Evolutionary conservation across 257 asterid genomes (phyloP), one percentile per base, ranked within the genome.

Genomic region (Rhazya stricta): DNA sequence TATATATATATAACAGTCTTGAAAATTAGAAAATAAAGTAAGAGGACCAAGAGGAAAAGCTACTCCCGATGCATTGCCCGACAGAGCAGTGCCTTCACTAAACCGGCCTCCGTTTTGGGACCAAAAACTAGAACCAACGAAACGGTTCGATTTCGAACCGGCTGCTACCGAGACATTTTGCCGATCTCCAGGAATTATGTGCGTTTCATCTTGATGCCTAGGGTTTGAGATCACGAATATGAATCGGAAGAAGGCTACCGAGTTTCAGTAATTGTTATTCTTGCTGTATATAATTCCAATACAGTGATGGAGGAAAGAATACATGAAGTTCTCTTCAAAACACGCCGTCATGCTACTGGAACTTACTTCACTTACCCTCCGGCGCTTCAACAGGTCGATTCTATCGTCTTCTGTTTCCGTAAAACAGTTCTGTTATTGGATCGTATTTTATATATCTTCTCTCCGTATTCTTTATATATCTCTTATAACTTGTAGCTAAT

Each of bases 321-420:
- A 3, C 73, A 79, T 45, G 89, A 87, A 81, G 79, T 86, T 41
- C 84, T 90, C 19, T 88, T 88, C 74, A 96, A 89, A 86, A 83
- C 93, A 76, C 89, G 91, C 56, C 91, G 83, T 60, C 98, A 91
- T 83, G 94, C 96, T 80, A 89, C 97, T 57, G 81, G 88, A 61
- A 94, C 92, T 76, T 88, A 80, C 83, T 63, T 97, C 76, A 88
- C 89, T 86, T 90, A 91, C 76, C 98, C 97, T 71, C 97, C 96
- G 72, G 79, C 80, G 74, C 69, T 60, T 73, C 91, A 79, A 54
- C 90, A 85, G 91, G 96, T 89, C 41, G 62, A n/a, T 27, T 72
- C 37, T 69, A 15, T 34, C 48, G 43, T 77, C 36, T 53, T 68
- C 54, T 34, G 48, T 75, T 68, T 72, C 39, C 39, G 39, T 57